Evolutionary conservation across 1,139 yeast species (phyloP).

Genomic region (Dujonia santamariae): DNA sequence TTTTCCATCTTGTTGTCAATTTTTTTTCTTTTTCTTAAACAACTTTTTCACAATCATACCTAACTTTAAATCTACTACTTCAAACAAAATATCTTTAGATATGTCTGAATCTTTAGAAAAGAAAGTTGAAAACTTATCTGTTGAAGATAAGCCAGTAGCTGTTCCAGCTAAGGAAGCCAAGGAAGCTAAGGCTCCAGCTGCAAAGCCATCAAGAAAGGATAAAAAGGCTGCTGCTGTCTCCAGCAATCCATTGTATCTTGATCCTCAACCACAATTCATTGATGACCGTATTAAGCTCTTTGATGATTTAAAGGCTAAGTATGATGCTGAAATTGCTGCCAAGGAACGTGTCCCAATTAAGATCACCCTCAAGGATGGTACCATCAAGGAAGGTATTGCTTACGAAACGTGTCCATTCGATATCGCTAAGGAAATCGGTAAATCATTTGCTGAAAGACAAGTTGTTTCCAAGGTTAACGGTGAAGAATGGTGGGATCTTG

Average conservation of each 20-base stretch:
- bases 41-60: too few species aligned
- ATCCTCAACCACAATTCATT: conserved; percentile 81
- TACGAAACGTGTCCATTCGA: conserved; percentile 91
- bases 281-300: conserved; percentile 77
- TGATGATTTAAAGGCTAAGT: conserved; percentile 74
- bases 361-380: conserved; percentile 85
- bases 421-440: conserved; percentile 81
- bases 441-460: conserved; percentile 77
- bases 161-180: conserved; percentile 5
- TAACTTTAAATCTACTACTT: too few species aligned
- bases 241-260: conserved; percentile 45
- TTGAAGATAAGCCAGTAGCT: conserved; percentile 24
- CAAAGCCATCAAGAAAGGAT: conserved; percentile 8
- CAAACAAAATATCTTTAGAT: too few species aligned
- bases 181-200: conserved; percentile 7
- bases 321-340: conserved; percentile 67
- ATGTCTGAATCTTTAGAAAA: conserved; percentile 46
- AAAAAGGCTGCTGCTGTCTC: conserved; percentile 29
- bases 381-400: conserved; percentile 70
- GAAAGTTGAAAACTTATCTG: conserved; percentile 52
- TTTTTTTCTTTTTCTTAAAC: too few species aligned
- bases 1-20: too few species aligned
- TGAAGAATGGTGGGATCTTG: conserved; percentile 83
- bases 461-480: conserved; percentile 92
- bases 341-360: conserved; percentile 60